A percentile compares a stretch with the other conserved stretches of the same genome.
These are phyloP conservation scores for Apiospora marii DNA, from an alignment of 2,329 filamentous ascomycete genomes.

Conservation along the genomic window DNA sequence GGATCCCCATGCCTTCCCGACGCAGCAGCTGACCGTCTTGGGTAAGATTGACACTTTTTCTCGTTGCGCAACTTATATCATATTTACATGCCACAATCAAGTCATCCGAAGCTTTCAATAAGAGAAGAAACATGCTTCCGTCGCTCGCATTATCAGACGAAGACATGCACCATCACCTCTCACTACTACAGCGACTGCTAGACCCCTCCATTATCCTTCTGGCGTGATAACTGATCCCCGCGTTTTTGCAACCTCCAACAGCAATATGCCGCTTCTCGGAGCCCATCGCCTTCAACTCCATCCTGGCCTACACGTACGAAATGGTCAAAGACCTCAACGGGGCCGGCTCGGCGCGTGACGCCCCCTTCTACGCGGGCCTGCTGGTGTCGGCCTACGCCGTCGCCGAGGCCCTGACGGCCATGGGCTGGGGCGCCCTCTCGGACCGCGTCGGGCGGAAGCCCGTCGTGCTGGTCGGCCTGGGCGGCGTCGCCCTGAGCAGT, in stretches of 20 bases:
- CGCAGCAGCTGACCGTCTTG: slow-evolving; percentile 19
- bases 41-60: slow-evolving; percentile 15
- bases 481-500: slow-evolving; percentile 48
- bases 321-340: slow-evolving; percentile 51
- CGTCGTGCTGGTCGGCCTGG: slow-evolving; percentile 45
- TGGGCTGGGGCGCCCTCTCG: slow-evolving; percentile 51
- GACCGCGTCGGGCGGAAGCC: slow-evolving; percentile 50
- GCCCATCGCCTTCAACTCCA: slow-evolving; percentile 55
- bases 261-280: slow-evolving; percentile 55
- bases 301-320: slow-evolving; percentile 52
- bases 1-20: slow-evolving; percentile 18
- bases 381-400: slow-evolving; percentile 53
- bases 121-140: neutral
- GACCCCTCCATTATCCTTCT: neutral
- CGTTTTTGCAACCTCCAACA: slow-evolving; percentile 28
- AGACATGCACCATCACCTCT: neutral
- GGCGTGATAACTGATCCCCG: neutral
- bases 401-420: slow-evolving; percentile 51
- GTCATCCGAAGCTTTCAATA: neutral
- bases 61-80: neutral
- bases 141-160: neutral
- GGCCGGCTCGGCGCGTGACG: slow-evolving; percentile 46
- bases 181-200: neutral
- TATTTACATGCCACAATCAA: neutral
- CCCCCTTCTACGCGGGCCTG: slow-evolving; percentile 59